Conservation (phyloP, 2,329 filamentous ascomycete genomes). For the Exophiala sideris region DNA sequence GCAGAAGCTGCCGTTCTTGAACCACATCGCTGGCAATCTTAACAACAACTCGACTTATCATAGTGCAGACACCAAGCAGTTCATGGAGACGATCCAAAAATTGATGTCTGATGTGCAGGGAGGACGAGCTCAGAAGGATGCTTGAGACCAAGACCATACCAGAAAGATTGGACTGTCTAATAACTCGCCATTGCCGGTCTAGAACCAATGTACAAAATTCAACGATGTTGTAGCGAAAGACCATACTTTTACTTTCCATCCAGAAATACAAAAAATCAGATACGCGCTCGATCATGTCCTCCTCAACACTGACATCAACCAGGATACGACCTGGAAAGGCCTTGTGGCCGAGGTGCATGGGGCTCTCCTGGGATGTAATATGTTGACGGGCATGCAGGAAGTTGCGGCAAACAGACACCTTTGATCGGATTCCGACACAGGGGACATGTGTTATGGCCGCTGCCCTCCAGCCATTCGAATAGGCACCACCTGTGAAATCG, state of each 20-base stretch:
- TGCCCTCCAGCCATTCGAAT: constrained; percentile 3
- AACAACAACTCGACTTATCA: constrained; percentile 28
- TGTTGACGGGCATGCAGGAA: background rate
- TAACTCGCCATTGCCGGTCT: background rate
- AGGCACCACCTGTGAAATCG: constrained; percentile 14
- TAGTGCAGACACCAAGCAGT: constrained; percentile 15
- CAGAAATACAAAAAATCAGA: too few relatives aligned
- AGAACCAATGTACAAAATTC: constrained; percentile 5
- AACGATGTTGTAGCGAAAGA: too few relatives aligned
- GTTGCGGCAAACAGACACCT: background rate
- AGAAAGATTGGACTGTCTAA: too few relatives aligned
- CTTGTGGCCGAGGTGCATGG: too few relatives aligned
- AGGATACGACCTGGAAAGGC: too few relatives aligned
- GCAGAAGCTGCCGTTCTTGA: constrained; percentile 27
- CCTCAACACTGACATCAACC: too few relatives aligned
- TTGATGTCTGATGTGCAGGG: constrained; percentile 8
- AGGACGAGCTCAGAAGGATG: constrained; percentile 8
- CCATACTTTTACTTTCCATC: too few relatives aligned
- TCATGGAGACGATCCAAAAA: constrained; percentile 22
- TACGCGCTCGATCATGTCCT: too few relatives aligned
- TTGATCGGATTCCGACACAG: constrained; percentile 6
- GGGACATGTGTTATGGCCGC: background rate
- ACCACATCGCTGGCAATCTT: constrained; percentile 24
- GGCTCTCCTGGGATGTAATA: too few relatives aligned
- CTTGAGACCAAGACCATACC: background rate